Evolutionary conservation across 176 grass and related monocot species (phyloP).

Genomic region (Eleusine indica): DNA sequence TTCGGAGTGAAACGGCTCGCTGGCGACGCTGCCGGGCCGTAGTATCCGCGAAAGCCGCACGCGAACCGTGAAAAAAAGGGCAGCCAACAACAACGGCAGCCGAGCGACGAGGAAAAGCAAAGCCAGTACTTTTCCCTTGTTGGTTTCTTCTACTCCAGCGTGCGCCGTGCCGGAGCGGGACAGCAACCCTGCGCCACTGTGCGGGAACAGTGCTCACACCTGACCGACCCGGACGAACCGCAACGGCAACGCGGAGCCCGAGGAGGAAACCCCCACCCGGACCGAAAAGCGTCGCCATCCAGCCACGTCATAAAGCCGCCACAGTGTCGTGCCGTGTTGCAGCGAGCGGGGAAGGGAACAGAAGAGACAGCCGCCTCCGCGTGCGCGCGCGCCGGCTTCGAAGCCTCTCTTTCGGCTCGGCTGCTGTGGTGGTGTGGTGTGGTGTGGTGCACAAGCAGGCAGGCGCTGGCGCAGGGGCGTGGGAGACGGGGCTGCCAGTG

Average conservation of each 20-base stretch:
- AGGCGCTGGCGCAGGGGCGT: not conserved
- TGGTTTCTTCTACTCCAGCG: not conserved
- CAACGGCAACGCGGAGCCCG: not conserved
- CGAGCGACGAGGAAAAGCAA: not conserved
- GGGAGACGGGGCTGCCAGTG: not conserved
- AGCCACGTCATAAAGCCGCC: not conserved
- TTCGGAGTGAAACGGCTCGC: not conserved
- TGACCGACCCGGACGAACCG: not conserved
- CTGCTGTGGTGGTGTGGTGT: no score
- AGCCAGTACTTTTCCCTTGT: not conserved
- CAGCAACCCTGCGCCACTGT: not conserved
- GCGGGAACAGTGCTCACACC: not conserved
- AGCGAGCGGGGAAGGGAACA: not conserved
- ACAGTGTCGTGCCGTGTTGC: not conserved
- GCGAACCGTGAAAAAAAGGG: not conserved
- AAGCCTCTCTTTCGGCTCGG: not conserved
- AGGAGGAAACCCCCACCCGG: not conserved
- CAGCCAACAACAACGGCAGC: not conserved
- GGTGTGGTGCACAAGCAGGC: constrained; percentile 10
- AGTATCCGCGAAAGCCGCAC: not conserved
- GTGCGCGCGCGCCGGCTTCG: not conserved
- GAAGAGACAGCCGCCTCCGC: not conserved
- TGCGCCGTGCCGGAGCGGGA: not conserved
- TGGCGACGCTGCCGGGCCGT: constrained; percentile 5
- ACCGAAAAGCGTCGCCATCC: not conserved